Evolutionary conservation across 257 asterid species (phyloP).

Genomic region (Solanum neorickii): DNA sequence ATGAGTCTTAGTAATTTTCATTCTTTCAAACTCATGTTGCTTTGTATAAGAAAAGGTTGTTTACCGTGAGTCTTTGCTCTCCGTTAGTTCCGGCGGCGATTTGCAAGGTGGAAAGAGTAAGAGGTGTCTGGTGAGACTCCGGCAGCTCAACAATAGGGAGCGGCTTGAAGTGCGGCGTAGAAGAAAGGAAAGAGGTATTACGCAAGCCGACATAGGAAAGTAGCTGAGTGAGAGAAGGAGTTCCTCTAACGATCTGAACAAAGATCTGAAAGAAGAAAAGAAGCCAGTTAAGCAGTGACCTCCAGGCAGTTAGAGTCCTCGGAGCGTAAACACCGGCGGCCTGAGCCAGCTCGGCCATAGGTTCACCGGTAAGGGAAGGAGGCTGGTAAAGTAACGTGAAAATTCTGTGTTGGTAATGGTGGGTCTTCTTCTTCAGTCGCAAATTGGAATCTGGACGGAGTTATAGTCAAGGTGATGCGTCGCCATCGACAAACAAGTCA

Average conservation of each 20-base stretch:
- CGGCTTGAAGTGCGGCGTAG: constrained; percentile 47
- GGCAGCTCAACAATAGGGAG: constrained; percentile 60
- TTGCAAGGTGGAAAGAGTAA: constrained; percentile 6
- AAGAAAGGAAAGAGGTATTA: constrained; percentile 35
- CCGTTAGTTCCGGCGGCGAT: neutral
- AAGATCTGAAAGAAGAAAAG: constrained; percentile 86
- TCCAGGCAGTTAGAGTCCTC: constrained; percentile 73
- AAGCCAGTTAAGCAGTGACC: constrained; percentile 73
- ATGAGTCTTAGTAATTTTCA: neutral
- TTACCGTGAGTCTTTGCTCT: constrained; percentile 26
- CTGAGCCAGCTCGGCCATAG: constrained; percentile 77
- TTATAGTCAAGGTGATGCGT: constrained; percentile 12
- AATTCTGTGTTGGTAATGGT: neutral
- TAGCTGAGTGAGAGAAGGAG: constrained; percentile 69
- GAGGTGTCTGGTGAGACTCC: constrained; percentile 18
- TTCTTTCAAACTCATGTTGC: neutral
- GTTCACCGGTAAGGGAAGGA: neutral
- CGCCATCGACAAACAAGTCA: constrained; percentile 6
- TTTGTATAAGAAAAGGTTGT: neutral
- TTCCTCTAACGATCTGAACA: constrained; percentile 78
- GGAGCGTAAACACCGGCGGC: constrained; percentile 72
- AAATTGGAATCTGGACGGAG: constrained; percentile 1
- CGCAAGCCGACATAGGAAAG: constrained; percentile 58
- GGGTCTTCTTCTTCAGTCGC: neutral
- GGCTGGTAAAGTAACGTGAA: neutral